These are phyloP conservation scores for Kwoniella pini DNA, from an alignment of 768 basidiomycete species.

Conservation along the genomic window DNA sequence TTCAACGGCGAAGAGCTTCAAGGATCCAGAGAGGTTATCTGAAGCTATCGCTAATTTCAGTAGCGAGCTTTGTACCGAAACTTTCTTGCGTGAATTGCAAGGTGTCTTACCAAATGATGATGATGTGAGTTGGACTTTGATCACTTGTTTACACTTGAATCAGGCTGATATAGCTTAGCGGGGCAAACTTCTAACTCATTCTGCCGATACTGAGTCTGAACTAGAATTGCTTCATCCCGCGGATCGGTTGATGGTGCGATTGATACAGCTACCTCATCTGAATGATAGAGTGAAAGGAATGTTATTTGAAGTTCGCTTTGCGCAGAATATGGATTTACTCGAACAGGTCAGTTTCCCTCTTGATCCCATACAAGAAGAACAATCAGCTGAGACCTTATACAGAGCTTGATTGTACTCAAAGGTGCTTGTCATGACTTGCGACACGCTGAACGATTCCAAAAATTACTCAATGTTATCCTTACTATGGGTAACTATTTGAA, in stretches of 20 bases:
- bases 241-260: slow-evolving; percentile 93
- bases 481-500: slow-evolving; percentile 98
- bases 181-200: slow-evolving; percentile 58
- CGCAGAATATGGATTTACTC: slow-evolving; percentile 76
- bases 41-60: slow-evolving; percentile 80
- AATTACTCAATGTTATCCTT: slow-evolving; percentile 89
- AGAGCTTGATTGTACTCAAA: slow-evolving; percentile 78
- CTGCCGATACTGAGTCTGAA: slow-evolving; percentile 75
- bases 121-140: slow-evolving; percentile 61
- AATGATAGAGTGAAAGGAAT: slow-evolving; percentile 89
- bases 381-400: too few species aligned
- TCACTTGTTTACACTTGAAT: too few species aligned
- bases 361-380: too few species aligned
- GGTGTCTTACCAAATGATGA: slow-evolving; percentile 87
- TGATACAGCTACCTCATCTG: slow-evolving; percentile 90
- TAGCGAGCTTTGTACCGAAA: slow-evolving; percentile 78
- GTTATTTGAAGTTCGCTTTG: slow-evolving; percentile 86
- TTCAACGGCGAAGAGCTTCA: slow-evolving; percentile 67
- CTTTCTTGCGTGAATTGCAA: slow-evolving; percentile 85
- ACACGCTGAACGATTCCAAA: slow-evolving; percentile 82
- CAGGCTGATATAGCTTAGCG: slow-evolving; percentile 16
- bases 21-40: slow-evolving; percentile 76
- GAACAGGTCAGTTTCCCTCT: slow-evolving; percentile 82
- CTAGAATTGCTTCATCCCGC: slow-evolving; percentile 86
- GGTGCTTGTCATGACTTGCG: slow-evolving; percentile 78